These are phyloP conservation scores for Hypomontagnella monticulosa DNA, from an alignment of 495 filamentous ascomycete species.

Conservation along the genomic window DNA sequence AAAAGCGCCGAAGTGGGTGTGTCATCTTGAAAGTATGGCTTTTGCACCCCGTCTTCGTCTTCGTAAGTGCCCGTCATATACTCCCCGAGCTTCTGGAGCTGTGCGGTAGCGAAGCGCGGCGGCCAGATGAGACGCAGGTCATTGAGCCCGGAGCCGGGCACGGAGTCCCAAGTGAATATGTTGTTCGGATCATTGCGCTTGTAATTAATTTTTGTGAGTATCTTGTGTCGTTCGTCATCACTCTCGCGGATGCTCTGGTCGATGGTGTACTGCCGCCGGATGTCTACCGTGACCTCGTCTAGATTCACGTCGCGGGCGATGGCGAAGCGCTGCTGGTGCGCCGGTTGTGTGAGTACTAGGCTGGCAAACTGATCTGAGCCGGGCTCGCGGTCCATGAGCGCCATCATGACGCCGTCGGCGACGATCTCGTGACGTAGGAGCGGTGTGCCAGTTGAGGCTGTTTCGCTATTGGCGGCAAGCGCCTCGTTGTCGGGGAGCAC, in stretches of 20 bases:
- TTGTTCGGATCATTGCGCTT: conserved; percentile 10
- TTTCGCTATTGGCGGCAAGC: conserved; percentile 3
- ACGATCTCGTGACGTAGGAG: conserved; percentile 38
- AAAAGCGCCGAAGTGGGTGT: conserved; percentile 41
- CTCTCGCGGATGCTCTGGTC: conserved; percentile 12
- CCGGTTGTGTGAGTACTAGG: conserved; percentile 43
- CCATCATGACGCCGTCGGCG: conserved; percentile 40
- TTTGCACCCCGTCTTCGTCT: not conserved
- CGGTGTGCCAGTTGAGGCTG: conserved; percentile 7
- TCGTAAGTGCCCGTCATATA: too few species aligned
- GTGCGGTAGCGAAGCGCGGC: conserved; percentile 10
- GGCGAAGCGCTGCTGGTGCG: conserved; percentile 51
- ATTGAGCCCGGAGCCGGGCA: too few species aligned
- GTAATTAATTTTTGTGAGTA: conserved; percentile 10
- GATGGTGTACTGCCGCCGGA: conserved; percentile 31
- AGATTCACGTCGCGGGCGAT: conserved; percentile 20
- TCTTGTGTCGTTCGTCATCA: conserved; percentile 9
- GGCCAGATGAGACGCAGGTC: too few species aligned
- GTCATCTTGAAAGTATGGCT: conserved; percentile 19
- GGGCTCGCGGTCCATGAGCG: conserved; percentile 37
- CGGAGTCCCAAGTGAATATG: too few species aligned
- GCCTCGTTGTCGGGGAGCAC: too few species aligned
- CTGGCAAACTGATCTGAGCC: conserved; percentile 14
- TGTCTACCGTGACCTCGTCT: conserved; percentile 10
- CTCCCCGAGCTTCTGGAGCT: conserved; percentile 9